A percentile compares a stretch with the other conserved stretches of the same genome.
These are phyloP conservation scores for Centella asiatica DNA, from an alignment of 129 eudicot genomes.

Conservation along the genomic window DNA sequence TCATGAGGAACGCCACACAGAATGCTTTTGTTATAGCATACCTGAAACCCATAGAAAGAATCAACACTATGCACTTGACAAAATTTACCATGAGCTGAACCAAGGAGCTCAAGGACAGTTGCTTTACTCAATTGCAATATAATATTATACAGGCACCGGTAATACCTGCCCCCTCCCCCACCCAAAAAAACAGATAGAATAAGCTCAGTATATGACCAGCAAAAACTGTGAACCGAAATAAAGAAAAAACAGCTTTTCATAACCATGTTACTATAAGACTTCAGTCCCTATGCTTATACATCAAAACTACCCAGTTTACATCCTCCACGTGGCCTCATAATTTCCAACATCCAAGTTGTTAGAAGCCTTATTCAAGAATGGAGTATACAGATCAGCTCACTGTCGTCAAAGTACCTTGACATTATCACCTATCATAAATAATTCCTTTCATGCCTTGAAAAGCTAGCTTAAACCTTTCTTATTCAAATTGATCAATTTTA, in stretches of 20 bases:
- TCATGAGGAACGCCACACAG: constrained; percentile 64
- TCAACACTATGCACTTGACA: background rate
- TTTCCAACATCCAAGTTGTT: background rate
- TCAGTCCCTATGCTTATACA: background rate
- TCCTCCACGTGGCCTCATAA: background rate
- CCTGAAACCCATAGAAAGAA: constrained; percentile 35
- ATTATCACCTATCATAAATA: no score
- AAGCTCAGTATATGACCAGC: no score
- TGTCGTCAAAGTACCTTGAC: background rate
- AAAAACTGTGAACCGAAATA: no score
- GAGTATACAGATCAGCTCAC: background rate
- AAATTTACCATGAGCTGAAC: background rate
- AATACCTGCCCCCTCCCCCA: no score
- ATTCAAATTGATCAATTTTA: no score
- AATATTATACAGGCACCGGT: no score
- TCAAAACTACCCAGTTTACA: background rate
- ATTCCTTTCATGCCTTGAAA: no score
- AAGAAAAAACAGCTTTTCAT: background rate
- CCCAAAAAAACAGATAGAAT: no score
- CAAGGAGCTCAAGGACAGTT: background rate
- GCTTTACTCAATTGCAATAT: no score
- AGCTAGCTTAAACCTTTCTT: no score
- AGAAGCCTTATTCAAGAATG: no score
- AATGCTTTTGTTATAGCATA: constrained; percentile 85
- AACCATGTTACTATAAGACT: background rate